These are phyloP conservation scores for Beta lomatogona DNA, from an alignment of 179 eudicot genomes.

Conservation along the genomic window DNA sequence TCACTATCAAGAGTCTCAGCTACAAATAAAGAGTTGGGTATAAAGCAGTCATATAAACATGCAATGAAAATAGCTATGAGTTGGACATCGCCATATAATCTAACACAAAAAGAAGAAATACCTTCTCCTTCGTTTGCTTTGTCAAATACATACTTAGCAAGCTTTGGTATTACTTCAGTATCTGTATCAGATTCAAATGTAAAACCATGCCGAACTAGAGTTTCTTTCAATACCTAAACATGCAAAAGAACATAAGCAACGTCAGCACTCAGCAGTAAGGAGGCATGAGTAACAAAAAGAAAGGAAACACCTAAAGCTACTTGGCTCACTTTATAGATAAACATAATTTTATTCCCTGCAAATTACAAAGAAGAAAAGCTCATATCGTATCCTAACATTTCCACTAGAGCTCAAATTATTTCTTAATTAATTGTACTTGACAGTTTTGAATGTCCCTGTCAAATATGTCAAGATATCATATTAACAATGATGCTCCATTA, in stretches of 20 bases:
- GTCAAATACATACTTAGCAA: conserved; percentile 95
- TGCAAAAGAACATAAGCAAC: conserved; percentile 15
- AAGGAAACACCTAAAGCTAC: no score
- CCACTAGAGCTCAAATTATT: background rate
- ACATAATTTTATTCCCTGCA: background rate
- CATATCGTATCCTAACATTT: background rate
- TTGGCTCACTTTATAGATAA: background rate
- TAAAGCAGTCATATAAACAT: background rate
- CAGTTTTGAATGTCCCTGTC: background rate
- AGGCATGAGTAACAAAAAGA: background rate
- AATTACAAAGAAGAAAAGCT: background rate
- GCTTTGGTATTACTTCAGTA: conserved; percentile 99
- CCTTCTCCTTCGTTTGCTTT: conserved; percentile 79
- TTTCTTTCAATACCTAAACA: conserved; percentile 82
- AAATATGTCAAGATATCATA: background rate
- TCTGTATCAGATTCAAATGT: conserved; percentile 95
- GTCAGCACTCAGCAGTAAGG: conserved; percentile 2
- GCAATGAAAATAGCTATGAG: background rate
- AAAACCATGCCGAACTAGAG: conserved; percentile 85
- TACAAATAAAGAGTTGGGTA: background rate
- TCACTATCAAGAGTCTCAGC: background rate
- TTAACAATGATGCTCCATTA: background rate
- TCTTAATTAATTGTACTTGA: background rate
- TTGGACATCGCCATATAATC: background rate
- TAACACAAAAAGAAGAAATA: conserved; percentile 7